Conservation (phyloP, 2,329 filamentous ascomycete species). For the Xylariaceae sp. region DNA sequence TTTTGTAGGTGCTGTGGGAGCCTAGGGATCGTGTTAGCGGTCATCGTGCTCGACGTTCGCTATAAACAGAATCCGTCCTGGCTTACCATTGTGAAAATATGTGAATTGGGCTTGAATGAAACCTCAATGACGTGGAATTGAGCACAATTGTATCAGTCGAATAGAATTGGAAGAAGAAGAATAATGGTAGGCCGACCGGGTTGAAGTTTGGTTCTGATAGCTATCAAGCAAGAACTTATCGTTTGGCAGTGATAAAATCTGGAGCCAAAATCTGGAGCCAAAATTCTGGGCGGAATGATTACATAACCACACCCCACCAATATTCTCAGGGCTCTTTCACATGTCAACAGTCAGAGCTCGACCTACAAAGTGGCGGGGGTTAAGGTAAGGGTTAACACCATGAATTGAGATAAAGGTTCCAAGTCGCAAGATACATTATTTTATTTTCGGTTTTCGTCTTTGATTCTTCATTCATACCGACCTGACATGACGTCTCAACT, state of each 20-base stretch:
- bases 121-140: background rate
- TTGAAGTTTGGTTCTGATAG: background rate
- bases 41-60: background rate
- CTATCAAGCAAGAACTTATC: background rate
- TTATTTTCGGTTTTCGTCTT: too few species aligned
- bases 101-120: background rate
- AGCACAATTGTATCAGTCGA: background rate
- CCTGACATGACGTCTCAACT: background rate
- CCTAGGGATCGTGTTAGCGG: constrained; percentile 26
- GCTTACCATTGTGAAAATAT: constrained; percentile 15
- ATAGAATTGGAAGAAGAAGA: background rate
- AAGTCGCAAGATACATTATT: too few species aligned
- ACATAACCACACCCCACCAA: background rate
- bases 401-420: too few species aligned
- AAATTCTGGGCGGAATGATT: background rate
- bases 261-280: background rate
- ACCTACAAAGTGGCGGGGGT: background rate
- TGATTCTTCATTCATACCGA: too few species aligned
- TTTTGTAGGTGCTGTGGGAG: constrained; percentile 45
- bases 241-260: background rate
- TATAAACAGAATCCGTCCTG: background rate
- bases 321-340: background rate
- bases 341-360: too few species aligned
- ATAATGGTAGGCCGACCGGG: background rate
- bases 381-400: too few species aligned